These are phyloP conservation scores for Exophiala bonariae DNA, from an alignment of 2,329 filamentous ascomycete genomes.

Conservation along the genomic window DNA sequence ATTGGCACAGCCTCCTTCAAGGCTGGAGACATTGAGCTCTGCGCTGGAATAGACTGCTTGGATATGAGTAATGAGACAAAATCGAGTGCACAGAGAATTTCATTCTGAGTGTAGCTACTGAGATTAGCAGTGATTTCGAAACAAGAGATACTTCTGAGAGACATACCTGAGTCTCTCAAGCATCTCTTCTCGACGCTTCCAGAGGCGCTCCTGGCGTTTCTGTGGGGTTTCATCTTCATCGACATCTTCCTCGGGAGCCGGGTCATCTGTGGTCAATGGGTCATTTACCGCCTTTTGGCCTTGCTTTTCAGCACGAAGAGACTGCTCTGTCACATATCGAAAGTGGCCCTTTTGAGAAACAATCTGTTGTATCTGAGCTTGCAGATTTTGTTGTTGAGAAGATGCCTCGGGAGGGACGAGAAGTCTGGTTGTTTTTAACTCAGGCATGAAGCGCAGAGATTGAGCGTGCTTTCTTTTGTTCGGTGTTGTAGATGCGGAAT, in stretches of 20 bases:
- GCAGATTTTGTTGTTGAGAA: slow-evolving; percentile 7
- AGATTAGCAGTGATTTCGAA: slow-evolving; percentile 8
- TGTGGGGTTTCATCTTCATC: slow-evolving; percentile 35
- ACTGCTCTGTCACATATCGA: slow-evolving; percentile 72
- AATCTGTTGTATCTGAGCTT: slow-evolving; percentile 55
- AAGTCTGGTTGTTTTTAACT: slow-evolving; percentile 19
- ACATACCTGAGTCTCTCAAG: slow-evolving; percentile 42
- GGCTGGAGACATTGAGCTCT: slow-evolving; percentile 67
- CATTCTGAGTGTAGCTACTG: slow-evolving; percentile 45
- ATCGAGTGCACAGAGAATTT: slow-evolving; percentile 68
- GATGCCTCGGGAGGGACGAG: slow-evolving; percentile 14
- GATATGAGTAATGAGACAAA: slow-evolving; percentile 80
- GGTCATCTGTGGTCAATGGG: slow-evolving; percentile 48
- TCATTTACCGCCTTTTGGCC: slow-evolving; percentile 41
- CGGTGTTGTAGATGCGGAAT: too few species aligned
- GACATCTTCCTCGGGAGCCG: slow-evolving; percentile 35
- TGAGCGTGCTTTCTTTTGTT: background rate
- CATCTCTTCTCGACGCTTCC: slow-evolving; percentile 46
- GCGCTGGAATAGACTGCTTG: slow-evolving; percentile 73
- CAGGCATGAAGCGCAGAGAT: slow-evolving; percentile 8
- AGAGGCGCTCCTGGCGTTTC: slow-evolving; percentile 42
- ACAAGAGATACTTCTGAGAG: background rate
- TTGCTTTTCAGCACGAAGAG: slow-evolving; percentile 68
- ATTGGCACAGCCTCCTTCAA: slow-evolving; percentile 71
- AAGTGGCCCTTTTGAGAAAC: slow-evolving; percentile 79